Conservation (phyloP, 805 yeast genomes). For the Isabelozyma heimii region DNA sequence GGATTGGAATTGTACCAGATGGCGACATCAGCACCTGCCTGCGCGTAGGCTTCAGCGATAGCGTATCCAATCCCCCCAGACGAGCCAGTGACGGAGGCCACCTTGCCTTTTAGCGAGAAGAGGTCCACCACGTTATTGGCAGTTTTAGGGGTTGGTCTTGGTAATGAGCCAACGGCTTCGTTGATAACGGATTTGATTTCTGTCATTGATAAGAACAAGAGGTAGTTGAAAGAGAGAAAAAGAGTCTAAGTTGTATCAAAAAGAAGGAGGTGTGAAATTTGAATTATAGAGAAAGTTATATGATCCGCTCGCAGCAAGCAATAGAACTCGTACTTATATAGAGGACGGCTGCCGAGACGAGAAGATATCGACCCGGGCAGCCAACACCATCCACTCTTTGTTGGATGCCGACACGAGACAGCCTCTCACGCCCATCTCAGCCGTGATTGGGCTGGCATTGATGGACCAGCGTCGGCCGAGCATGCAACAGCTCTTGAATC, state of each 20-base stretch:
- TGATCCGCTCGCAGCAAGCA: no score
- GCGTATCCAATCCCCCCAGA: constrained; percentile 81
- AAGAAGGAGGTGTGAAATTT: not conserved
- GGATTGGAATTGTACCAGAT: constrained; percentile 49
- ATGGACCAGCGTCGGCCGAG: no score
- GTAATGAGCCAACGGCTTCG: constrained; percentile 40
- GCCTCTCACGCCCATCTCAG: no score
- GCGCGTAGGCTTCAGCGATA: constrained; percentile 79
- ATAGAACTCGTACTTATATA: no score
- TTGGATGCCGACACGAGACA: no score
- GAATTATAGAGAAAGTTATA: no score
- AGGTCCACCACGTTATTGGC: constrained; percentile 58
- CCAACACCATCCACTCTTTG: no score
- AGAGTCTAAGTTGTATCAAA: no score
- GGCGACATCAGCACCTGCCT: constrained; percentile 80
- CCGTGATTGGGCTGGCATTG: no score
- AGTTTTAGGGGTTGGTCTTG: constrained; percentile 52
- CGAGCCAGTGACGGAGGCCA: constrained; percentile 83
- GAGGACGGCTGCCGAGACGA: no score
- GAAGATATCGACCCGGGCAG: no score
- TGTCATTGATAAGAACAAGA: not conserved
- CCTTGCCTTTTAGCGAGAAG: constrained; percentile 77
- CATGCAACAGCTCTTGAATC: no score
- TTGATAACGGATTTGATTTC: constrained; percentile 8
- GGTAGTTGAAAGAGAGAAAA: not conserved